These are phyloP conservation scores for Lepidopterella palustris DNA, from an alignment of 495 filamentous ascomycete genomes.

Conservation along the genomic window DNA sequence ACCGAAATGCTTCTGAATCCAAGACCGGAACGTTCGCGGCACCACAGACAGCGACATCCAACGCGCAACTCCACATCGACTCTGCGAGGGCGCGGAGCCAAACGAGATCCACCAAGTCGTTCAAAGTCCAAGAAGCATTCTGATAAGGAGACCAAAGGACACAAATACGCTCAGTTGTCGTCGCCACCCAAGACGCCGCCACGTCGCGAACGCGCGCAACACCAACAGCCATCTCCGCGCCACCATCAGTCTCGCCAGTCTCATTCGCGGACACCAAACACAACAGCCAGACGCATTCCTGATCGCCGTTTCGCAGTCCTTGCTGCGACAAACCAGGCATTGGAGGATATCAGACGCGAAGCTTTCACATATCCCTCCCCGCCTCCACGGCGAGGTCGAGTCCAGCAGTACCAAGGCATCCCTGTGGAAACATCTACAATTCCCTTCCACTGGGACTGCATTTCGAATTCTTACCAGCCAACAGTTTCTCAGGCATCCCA, in stretches of 20 bases:
- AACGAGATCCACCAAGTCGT: slow-evolving; percentile 22
- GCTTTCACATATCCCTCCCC: slow-evolving; percentile 23
- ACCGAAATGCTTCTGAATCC: slow-evolving; percentile 26
- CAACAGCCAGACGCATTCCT: slow-evolving; percentile 18
- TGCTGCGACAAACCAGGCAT: slow-evolving; percentile 25
- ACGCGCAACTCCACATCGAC: slow-evolving; percentile 17
- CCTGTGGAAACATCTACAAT: slow-evolving; percentile 14
- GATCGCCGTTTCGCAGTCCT: slow-evolving; percentile 27
- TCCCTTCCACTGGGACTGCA: slow-evolving; percentile 26
- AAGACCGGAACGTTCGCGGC: slow-evolving; percentile 21
- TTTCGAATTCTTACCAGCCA: slow-evolving; percentile 15
- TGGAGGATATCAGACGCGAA: slow-evolving; percentile 25
- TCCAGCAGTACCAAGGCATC: slow-evolving; percentile 22
- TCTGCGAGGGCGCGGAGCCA: slow-evolving; percentile 22
- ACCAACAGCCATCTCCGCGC: slow-evolving; percentile 13
- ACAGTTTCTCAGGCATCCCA: slow-evolving; percentile 8
- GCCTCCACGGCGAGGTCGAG: slow-evolving; percentile 17
- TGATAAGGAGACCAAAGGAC: slow-evolving; percentile 4
- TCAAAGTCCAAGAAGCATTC: slow-evolving; percentile 9
- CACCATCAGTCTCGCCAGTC: slow-evolving; percentile 8
- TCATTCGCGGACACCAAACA: slow-evolving; percentile 20
- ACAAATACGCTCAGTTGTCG: slow-evolving; percentile 14
- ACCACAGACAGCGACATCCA: slow-evolving; percentile 20
- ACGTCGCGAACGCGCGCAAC: slow-evolving; percentile 11
- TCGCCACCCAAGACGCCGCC: slow-evolving; percentile 20